Evolutionary conservation across 257 asterid species (phyloP), one percentile per base, ranked within the genome.

Genomic region (Solanum ahanhuiri): DNA sequence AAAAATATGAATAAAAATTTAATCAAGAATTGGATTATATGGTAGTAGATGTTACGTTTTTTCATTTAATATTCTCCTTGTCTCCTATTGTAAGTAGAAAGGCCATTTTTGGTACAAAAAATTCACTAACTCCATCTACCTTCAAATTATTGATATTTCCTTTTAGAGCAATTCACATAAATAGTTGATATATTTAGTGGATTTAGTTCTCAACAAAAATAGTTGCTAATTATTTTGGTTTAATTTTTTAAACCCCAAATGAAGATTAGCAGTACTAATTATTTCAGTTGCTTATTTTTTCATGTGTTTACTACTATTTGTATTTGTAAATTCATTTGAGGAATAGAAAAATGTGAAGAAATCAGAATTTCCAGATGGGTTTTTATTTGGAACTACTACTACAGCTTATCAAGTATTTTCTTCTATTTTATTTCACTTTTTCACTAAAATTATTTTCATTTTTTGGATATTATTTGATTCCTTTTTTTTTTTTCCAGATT

Each of bases 301-400:
- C 8, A n/a, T 83, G 39, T 39, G 63, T 60, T 66, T 33, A 12
- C n/a, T 54, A 3, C 31, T 85, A 7, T 31, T 75, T 17, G 70
- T 48, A 51, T 79, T 75, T 12, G 83, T 91, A 35, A 83, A 66
- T 87, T 88, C 81, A 45, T 4, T 66, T 75, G 43, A 87, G 86
- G 85, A 51, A 37, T 12, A 39, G 28, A 3, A 64, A 71, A 20
- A 48, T n/a, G 70, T 93, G 83, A 86, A 85, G 86, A 89, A 89
- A 86, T 91, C 92, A 0, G 90, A 95, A 33, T 96, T 96, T 37
- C 94, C 99, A 60, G 81, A 88, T 89, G 97, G 93, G 86, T 96
- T 96, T 87, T 88, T 94, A 88, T 95, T 96, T 71, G 98, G 99
- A 57, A 92, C 91, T 71, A 85, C 95, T 20, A 94, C 98, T 77